Percentiles rank a stretch among this genome's conserved stretches.
These are phyloP conservation scores for Flaveria sonorensis DNA, from an alignment of 129 eudicot species.

Conservation along the genomic window DNA sequence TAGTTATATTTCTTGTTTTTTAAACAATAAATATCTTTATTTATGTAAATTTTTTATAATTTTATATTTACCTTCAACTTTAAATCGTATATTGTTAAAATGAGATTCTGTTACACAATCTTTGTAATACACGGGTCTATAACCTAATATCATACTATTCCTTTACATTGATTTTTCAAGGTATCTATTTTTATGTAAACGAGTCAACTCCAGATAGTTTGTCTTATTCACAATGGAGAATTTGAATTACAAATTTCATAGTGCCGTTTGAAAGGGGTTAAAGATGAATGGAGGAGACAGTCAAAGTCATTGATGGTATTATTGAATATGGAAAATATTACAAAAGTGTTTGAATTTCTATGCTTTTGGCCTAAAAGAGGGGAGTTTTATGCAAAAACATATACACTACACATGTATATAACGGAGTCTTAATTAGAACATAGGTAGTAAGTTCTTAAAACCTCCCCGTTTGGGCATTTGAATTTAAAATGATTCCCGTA, in stretches of 20 bases:
- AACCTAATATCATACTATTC: too few species aligned
- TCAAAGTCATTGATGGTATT: slow-evolving; percentile 12
- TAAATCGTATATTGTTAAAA: too few species aligned
- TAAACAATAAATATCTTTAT: too few species aligned
- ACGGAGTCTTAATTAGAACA: neutral
- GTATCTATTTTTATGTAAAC: too few species aligned
- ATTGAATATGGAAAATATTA: slow-evolving; percentile 1
- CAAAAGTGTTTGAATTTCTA: neutral
- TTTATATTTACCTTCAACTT: too few species aligned
- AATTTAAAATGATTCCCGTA: neutral
- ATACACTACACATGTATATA: neutral
- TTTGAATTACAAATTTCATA: neutral
- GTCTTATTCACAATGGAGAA: too few species aligned
- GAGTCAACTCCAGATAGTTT: too few species aligned
- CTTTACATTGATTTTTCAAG: too few species aligned
- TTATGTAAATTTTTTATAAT: too few species aligned
- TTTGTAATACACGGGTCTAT: too few species aligned
- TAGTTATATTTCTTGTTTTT: too few species aligned
- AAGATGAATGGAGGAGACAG: neutral
- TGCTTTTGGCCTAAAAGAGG: neutral
- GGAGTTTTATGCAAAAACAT: neutral
- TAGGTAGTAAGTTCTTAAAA: neutral
- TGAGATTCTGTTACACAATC: too few species aligned
- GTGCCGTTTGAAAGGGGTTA: slow-evolving; percentile 23
- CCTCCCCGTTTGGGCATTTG: neutral